These are phyloP conservation scores for Cochlearia excelsa DNA, from an alignment of 345 rosid species.

Conservation along the genomic window DNA sequence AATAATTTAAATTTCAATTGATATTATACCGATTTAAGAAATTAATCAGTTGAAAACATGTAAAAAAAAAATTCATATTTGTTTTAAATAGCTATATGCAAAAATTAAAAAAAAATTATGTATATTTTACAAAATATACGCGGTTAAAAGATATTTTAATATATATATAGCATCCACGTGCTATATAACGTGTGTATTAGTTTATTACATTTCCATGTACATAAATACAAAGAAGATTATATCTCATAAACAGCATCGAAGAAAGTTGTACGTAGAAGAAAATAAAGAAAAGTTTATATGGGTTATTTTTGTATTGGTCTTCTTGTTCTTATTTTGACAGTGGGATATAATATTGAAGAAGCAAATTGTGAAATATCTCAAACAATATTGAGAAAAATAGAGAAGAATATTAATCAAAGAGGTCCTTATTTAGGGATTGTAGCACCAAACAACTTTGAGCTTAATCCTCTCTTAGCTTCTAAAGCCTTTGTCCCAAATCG, in stretches of 20 bases:
- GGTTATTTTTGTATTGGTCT: conserved; percentile 14
- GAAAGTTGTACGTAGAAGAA: not conserved
- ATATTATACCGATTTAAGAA: no score
- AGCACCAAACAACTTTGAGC: conserved; percentile 71
- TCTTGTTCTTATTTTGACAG: conserved; percentile 25
- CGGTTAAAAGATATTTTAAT: no score
- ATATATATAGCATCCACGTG: no score
- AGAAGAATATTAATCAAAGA: conserved; percentile 34
- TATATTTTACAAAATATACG: no score
- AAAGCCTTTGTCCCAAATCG: conserved; percentile 42
- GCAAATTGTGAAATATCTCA: conserved; percentile 37
- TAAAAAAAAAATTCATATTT: no score
- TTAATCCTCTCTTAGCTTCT: conserved; percentile 69
- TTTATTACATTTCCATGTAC: conserved; percentile 1
- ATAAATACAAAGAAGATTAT: conserved; percentile 1
- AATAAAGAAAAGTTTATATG: conserved; percentile 19
- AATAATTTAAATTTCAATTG: no score
- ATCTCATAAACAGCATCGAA: conserved; percentile 8
- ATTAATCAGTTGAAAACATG: no score
- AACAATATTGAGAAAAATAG: conserved; percentile 30
- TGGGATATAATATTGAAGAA: conserved; percentile 24
- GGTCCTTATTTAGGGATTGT: conserved; percentile 68
- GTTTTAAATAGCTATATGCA: no score
- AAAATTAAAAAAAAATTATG: no score
- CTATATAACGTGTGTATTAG: no score